Conservation (phyloP, 768 basidiomycete genomes). For the Suillus paluster region DNA sequence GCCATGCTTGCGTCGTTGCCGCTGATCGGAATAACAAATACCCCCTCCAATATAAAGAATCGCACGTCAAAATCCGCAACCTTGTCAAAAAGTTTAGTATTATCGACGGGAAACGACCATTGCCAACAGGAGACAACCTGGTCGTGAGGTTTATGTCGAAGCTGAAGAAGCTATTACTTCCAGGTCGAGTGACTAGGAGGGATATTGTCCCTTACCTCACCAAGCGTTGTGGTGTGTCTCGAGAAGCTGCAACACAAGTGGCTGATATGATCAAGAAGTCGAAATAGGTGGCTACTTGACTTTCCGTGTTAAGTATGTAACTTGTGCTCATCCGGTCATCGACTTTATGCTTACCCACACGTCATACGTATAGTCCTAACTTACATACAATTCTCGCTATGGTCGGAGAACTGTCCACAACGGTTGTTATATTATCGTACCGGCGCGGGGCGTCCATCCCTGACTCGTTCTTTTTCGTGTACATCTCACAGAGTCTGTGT, state of each 20-base stretch:
- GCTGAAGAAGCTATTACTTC: constrained; percentile 19
- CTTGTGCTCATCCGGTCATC: neutral
- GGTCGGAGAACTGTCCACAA: too few species aligned
- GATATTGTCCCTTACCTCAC: constrained; percentile 25
- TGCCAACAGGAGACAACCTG: constrained; percentile 22
- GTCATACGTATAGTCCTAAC: too few species aligned
- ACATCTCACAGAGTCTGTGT: too few species aligned
- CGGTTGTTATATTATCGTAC: too few species aligned
- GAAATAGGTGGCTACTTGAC: neutral
- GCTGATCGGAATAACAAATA: constrained; percentile 19
- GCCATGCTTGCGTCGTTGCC: constrained; percentile 47
- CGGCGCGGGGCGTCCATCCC: too few species aligned
- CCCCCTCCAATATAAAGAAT: constrained; percentile 25
- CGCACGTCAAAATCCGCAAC: constrained; percentile 27
- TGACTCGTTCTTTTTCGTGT: too few species aligned
- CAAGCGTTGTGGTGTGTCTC: constrained; percentile 28
- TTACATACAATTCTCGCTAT: too few species aligned
- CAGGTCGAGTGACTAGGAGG: constrained; percentile 25
- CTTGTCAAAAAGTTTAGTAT: constrained; percentile 25
- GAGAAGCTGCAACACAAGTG: constrained; percentile 28
- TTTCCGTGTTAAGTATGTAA: too few species aligned
- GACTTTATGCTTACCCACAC: neutral
- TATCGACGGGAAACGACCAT: constrained; percentile 27
- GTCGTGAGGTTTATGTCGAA: constrained; percentile 19
- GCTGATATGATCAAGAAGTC: neutral